These are phyloP conservation scores for Phialophora verrucosa DNA, from an alignment of 2,329 filamentous ascomycete genomes.

Conservation along the genomic window DNA sequence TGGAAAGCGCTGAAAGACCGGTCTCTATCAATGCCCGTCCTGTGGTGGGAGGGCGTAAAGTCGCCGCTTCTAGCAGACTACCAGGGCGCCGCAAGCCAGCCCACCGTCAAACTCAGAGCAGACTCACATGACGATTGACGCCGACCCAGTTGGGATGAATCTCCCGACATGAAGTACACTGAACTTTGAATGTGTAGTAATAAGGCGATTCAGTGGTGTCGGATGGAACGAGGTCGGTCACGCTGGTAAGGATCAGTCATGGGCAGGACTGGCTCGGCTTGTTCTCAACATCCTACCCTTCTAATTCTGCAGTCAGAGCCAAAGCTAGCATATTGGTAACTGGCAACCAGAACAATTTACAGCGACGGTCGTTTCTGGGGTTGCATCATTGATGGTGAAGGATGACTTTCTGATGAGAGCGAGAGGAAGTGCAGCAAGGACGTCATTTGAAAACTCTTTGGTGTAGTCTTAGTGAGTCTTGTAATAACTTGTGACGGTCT, in stretches of 20 bases:
- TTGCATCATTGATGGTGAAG: neutral
- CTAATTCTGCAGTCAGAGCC: constrained; percentile 38
- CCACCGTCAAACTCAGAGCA: neutral
- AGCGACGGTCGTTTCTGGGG: neutral
- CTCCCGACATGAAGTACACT: constrained; percentile 97
- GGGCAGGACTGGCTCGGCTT: neutral
- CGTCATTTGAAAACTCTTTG: constrained; percentile 4
- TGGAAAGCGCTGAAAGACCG: neutral
- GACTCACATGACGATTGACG: constrained; percentile 82
- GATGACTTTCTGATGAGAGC: neutral
- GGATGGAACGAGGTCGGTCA: constrained; percentile 84
- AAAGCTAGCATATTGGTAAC: constrained; percentile 34
- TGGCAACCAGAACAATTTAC: neutral
- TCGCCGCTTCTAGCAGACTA: neutral
- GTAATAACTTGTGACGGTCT: neutral
- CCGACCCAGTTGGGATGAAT: constrained; percentile 84
- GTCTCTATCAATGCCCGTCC: neutral
- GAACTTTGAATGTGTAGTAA: constrained; percentile 97
- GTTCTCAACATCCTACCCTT: constrained; percentile 37
- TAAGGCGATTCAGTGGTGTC: constrained; percentile 84
- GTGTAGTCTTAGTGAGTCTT: neutral
- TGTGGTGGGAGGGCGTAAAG: neutral
- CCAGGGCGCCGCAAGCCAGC: neutral
- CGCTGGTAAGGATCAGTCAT: constrained; percentile 59
- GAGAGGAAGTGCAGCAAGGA: neutral